Conservation (phyloP, 352 stramenopile genomes). For the Phytophthora citrophthora region DNA sequence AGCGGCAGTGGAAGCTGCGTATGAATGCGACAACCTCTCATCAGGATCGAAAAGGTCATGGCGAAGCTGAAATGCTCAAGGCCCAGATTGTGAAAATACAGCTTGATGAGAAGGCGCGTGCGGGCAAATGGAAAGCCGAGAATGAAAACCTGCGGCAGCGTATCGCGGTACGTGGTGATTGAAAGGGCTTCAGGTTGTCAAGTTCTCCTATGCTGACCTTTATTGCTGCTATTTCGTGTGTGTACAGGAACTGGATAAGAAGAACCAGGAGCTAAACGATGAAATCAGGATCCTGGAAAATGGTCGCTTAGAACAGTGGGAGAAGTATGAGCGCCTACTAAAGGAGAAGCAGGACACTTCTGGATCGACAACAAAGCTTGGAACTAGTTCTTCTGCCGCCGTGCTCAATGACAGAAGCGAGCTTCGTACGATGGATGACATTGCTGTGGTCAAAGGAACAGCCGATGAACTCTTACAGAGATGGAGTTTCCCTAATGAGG, state of each 20-base stretch:
- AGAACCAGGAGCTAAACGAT: conserved; percentile 72
- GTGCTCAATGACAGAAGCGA: conserved; percentile 12
- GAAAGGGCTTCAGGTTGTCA: not conserved
- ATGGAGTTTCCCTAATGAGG: conserved; percentile 29
- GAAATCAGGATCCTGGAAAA: conserved; percentile 85
- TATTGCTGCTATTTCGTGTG: not conserved
- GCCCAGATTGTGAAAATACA: conserved; percentile 87
- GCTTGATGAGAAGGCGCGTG: conserved; percentile 63
- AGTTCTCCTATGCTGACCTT: conserved; percentile 2
- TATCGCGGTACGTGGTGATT: conserved; percentile 49
- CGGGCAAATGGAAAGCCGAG: conserved; percentile 68
- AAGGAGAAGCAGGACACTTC: conserved; percentile 51
- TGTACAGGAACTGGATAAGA: conserved; percentile 75
- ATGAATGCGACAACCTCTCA: conserved; percentile 61
- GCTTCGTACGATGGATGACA: conserved; percentile 42
- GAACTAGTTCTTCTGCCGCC: conserved; percentile 1
- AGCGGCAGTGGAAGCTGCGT: conserved; percentile 77
- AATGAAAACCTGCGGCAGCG: conserved; percentile 74
- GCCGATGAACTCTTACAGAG: conserved; percentile 46
- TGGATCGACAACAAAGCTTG: conserved; percentile 2
- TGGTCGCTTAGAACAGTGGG: conserved; percentile 79
- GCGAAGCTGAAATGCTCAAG: conserved; percentile 77
- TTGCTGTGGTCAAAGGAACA: conserved; percentile 49
- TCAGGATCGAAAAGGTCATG: conserved; percentile 64
- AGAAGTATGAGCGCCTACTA: conserved; percentile 61